Percentiles rank a stretch among this genome's conserved stretches.
Conservation (phyloP, 1,284 basidiomycete genomes). For the Calocybe gambosa region DNA sequence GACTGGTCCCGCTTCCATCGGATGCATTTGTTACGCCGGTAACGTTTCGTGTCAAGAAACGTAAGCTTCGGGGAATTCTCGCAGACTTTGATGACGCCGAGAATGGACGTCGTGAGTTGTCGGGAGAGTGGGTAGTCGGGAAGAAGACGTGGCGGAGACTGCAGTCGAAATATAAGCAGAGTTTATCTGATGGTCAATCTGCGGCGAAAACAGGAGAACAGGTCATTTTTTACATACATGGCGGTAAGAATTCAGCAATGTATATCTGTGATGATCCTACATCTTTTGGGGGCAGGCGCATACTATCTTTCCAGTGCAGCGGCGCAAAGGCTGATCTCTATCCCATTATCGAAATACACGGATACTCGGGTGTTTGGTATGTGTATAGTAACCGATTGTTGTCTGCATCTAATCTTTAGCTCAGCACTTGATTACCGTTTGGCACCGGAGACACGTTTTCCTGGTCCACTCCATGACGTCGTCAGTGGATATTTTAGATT, state of each 20-base stretch:
- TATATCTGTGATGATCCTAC: conserved; percentile 4
- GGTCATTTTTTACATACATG: conserved; percentile 92
- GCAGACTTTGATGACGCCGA: conserved; percentile 70
- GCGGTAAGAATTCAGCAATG: conserved; percentile 47
- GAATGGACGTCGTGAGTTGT: conserved; percentile 72
- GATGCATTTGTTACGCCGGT: conserved; percentile 96
- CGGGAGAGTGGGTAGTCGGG: conserved; percentile 96
- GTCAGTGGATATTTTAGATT: conserved; percentile 86
- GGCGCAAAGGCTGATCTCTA: conserved; percentile 89
- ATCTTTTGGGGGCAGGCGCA: conserved; percentile 50
- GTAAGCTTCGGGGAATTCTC: conserved; percentile 73
- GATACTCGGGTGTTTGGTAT: conserved; percentile 92
- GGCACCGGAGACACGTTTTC: conserved; percentile 92
- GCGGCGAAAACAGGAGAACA: conserved; percentile 52
- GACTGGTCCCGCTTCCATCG: conserved; percentile 83
- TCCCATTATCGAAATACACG: conserved; percentile 86
- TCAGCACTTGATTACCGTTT: conserved; percentile 93
- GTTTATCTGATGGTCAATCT: conserved; percentile 6
- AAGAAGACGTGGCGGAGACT: conserved; percentile 85
- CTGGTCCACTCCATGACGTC: conserved; percentile 89
- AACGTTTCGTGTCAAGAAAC: conserved; percentile 78
- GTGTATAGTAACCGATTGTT: conserved; percentile 22
- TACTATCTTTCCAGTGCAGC: conserved; percentile 94
- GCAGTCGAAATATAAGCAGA: conserved; percentile 60
- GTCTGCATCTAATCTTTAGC: conserved; percentile 6